A percentile compares a stretch with the other conserved stretches of the same genome.
These are phyloP conservation scores for Fomitopsis pinicola DNA, from an alignment of 1,284 basidiomycete species.

Conservation along the genomic window DNA sequence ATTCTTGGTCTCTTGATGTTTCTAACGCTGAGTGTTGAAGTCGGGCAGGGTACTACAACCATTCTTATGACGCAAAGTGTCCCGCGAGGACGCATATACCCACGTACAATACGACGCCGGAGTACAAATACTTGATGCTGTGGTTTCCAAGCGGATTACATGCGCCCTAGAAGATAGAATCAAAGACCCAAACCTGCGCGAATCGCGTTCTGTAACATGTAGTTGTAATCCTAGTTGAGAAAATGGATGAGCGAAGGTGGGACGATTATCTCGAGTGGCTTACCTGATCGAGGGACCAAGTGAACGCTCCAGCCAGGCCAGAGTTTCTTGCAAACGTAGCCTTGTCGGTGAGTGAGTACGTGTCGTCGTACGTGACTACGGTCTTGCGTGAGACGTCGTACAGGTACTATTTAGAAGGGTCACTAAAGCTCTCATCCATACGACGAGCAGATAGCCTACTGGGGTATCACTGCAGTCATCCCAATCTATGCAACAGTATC, in stretches of 20 bases:
- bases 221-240: conserved; percentile 35
- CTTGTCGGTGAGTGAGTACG: conserved; percentile 62
- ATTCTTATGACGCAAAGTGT: too few species aligned
- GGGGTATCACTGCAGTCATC: conserved; percentile 72
- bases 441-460: background rate
- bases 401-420: conserved; percentile 31
- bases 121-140: too few species aligned
- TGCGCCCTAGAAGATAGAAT: background rate
- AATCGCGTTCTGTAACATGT: conserved; percentile 41
- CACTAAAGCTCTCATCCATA: background rate
- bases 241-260: background rate
- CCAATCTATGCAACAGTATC: conserved; percentile 35
- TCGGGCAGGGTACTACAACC: too few species aligned
- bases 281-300: conserved; percentile 55
- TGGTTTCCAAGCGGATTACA: too few species aligned
- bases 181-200: conserved; percentile 31
- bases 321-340: conserved; percentile 56
- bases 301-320: conserved; percentile 60
- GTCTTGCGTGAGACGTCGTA: conserved; percentile 41
- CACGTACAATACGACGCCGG: too few species aligned
- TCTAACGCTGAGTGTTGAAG: too few species aligned
- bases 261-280: conserved; percentile 3
- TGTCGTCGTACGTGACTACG: conserved; percentile 72
- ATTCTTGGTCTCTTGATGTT: too few species aligned
- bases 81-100: too few species aligned